Percentiles rank a stretch among this genome's conserved stretches.
phyloP scores from a whole-genome alignment of 164 flowering plant genomes.

The Stephania yunnanensis region DNA sequence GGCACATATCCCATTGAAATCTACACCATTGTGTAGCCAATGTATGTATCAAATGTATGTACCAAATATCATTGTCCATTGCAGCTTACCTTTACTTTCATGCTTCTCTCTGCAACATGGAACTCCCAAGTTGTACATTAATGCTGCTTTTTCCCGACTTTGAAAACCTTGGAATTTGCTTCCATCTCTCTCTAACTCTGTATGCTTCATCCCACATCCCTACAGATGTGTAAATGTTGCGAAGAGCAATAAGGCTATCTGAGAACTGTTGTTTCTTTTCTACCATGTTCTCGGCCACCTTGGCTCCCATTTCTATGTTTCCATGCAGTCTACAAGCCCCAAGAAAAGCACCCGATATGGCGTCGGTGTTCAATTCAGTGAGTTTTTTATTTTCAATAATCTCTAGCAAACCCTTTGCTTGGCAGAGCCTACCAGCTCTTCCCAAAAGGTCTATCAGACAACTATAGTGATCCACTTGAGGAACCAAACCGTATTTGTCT shows the following conservation, averaged over 20 bases:
- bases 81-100: background rate
- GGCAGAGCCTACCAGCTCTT: constrained; percentile 31
- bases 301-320: constrained; percentile 30
- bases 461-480: constrained; percentile 29
- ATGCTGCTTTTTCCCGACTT: constrained; percentile 33
- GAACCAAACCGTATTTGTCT: constrained; percentile 23
- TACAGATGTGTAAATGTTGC: constrained; percentile 33
- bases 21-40: too few species aligned
- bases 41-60: too few species aligned
- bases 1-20: too few species aligned
- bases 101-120: background rate
- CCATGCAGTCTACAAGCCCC: constrained; percentile 40
- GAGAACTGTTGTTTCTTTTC: constrained; percentile 25
- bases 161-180: background rate
- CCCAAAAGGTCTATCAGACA: constrained; percentile 40
- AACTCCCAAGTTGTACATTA: constrained; percentile 5
- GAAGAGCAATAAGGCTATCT: constrained; percentile 23
- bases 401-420: constrained; percentile 27
- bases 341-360: constrained; percentile 27
- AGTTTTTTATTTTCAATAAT: constrained; percentile 16
- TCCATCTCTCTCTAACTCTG: constrained; percentile 25
- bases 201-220: constrained; percentile 37
- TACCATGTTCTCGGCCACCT: constrained; percentile 30
- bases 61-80: background rate
- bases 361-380: constrained; percentile 8